Evolutionary conservation across 805 yeast genomes (phyloP).

Genomic region (Debaryomyces maramus): DNA sequence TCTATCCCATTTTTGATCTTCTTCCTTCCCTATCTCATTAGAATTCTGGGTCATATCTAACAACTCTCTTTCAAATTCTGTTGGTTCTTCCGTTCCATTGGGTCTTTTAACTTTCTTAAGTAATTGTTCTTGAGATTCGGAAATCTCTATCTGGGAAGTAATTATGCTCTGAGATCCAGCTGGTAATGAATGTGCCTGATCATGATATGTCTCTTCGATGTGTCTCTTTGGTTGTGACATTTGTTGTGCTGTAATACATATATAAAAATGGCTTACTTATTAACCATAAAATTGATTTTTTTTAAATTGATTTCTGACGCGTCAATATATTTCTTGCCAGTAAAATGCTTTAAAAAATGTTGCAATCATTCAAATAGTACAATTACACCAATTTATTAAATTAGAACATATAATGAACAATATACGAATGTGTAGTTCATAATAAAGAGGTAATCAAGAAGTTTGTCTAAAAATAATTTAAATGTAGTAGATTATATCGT

Average conservation of each 20-base stretch:
- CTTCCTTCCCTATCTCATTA: conserved; percentile 26
- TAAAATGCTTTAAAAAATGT: no score
- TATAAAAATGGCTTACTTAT: not conserved
- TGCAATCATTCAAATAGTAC: no score
- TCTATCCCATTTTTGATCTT: conserved; percentile 49
- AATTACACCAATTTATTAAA: no score
- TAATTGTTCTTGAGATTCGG: conserved; percentile 30
- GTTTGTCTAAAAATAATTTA: no score
- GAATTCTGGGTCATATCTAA: conserved; percentile 34
- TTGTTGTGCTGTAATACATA: not conserved
- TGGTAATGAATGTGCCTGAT: conserved; percentile 36
- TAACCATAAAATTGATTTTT: not conserved
- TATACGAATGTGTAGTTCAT: no score
- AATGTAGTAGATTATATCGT: no score
- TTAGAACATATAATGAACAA: no score
- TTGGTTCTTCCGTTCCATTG: conserved; percentile 34
- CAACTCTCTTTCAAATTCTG: conserved; percentile 43
- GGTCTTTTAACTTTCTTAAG: conserved; percentile 37
- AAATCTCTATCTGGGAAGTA: conserved; percentile 23
- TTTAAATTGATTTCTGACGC: not conserved
- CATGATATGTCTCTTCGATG: conserved; percentile 12
- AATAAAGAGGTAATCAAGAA: no score
- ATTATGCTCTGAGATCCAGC: conserved; percentile 23
- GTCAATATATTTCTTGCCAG: not conserved
- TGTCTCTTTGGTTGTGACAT: conserved; percentile 14